These are phyloP conservation scores for Lentinula sp. DNA, from an alignment of 768 basidiomycete genomes.

Conservation along the genomic window DNA sequence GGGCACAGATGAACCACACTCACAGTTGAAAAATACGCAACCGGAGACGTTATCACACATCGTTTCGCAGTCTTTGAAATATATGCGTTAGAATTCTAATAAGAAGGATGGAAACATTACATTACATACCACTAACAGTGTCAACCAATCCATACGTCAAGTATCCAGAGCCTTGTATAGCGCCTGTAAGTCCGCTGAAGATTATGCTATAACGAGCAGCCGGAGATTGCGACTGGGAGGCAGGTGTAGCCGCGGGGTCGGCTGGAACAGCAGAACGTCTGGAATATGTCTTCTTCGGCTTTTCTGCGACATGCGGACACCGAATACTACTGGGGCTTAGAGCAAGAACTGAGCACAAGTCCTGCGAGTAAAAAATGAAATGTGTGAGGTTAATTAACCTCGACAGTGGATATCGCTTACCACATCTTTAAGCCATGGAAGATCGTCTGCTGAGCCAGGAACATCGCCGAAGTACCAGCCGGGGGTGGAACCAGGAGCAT, in stretches of 20 bases:
- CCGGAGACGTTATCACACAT: conserved; percentile 18
- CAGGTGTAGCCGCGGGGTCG: conserved; percentile 8
- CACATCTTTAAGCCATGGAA: neutral
- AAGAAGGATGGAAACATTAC: conserved; percentile 21
- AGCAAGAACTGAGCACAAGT: conserved; percentile 17
- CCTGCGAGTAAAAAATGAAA: conserved; percentile 3
- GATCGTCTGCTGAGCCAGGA: neutral
- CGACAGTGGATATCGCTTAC: neutral
- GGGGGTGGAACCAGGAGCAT: conserved; percentile 20
- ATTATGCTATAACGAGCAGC: too few relatives aligned
- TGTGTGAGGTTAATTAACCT: too few relatives aligned
- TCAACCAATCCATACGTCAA: conserved; percentile 30
- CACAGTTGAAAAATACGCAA: conserved; percentile 27
- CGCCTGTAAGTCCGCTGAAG: conserved; percentile 22
- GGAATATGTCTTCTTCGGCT: neutral
- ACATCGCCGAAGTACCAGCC: conserved; percentile 32
- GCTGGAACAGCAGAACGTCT: neutral
- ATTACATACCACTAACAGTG: conserved; percentile 19
- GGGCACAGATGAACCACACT: conserved; percentile 4
- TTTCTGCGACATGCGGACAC: conserved; percentile 9
- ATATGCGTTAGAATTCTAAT: conserved; percentile 6
- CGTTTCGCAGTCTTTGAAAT: too few relatives aligned
- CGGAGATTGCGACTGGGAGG: too few relatives aligned
- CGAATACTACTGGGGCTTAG: conserved; percentile 19
- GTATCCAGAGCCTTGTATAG: conserved; percentile 26